Evolutionary conservation across 2,329 filamentous ascomycete genomes (phyloP).

Genomic region (Chaetomiaceae sp.): DNA sequence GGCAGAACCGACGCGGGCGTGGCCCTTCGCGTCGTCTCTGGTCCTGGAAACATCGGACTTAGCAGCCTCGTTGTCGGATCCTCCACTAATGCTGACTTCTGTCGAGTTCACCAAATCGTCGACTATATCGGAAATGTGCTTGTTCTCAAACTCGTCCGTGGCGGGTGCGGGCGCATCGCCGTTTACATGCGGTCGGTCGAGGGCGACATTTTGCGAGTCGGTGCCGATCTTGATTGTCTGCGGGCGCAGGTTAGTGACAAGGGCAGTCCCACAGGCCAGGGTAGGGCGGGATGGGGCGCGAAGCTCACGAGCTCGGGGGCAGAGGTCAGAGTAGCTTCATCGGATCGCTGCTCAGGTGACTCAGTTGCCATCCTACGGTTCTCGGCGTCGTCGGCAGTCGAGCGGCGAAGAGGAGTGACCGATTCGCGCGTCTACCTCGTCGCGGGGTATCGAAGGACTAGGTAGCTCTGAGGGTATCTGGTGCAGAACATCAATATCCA

Average conservation of each 20-base stretch:
- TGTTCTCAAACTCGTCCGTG: constrained; percentile 50
- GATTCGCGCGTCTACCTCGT: constrained; percentile 16
- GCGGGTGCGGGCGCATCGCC: constrained; percentile 33
- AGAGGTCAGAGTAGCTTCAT: constrained; percentile 47
- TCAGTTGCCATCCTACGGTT: constrained; percentile 59
- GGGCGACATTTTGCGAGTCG: constrained; percentile 43
- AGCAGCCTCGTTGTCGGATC: constrained; percentile 70
- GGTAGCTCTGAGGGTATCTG: constrained; percentile 6
- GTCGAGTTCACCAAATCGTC: constrained; percentile 56
- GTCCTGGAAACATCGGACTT: constrained; percentile 49
- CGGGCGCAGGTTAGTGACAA: constrained; percentile 25
- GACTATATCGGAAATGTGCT: constrained; percentile 49
- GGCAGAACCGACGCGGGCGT: constrained; percentile 52
- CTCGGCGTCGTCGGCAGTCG: constrained; percentile 15
- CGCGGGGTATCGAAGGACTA: constrained; percentile 14
- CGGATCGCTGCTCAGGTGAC: constrained; percentile 47
- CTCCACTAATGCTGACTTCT: constrained; percentile 64
- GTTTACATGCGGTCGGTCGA: constrained; percentile 42
- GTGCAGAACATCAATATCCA: neutral
- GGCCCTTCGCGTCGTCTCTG: constrained; percentile 52
- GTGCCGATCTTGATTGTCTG: constrained; percentile 32
- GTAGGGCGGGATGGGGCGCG: constrained; percentile 1
- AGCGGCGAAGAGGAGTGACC: constrained; percentile 11
- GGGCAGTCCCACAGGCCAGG: constrained; percentile 5
- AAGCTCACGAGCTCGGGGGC: constrained; percentile 41